Conservation (phyloP, 2,329 filamentous ascomycete genomes). For the Ceratocystis smalleyi region DNA sequence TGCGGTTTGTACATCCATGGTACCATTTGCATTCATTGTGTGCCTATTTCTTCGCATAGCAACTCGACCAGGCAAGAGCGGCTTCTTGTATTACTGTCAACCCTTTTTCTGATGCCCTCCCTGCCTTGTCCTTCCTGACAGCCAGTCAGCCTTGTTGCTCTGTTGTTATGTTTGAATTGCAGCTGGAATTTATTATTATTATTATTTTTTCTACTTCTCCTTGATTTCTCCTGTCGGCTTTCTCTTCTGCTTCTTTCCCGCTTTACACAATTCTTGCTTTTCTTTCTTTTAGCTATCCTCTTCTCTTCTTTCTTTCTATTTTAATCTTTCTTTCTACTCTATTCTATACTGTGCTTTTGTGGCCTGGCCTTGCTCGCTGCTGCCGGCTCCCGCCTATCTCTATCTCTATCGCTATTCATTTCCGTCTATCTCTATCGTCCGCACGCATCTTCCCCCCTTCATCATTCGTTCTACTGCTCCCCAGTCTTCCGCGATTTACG, state of each 20-base stretch:
- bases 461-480: background rate
- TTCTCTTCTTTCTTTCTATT: background rate
- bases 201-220: background rate
- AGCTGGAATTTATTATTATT: constrained; percentile 2
- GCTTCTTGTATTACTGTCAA: no score
- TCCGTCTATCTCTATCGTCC: background rate
- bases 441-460: no score
- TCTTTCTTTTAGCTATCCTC: background rate
- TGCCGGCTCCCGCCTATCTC: background rate
- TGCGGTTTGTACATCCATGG: background rate
- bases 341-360: background rate
- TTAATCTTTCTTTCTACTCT: background rate
- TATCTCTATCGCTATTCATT: background rate
- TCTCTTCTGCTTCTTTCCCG: background rate
- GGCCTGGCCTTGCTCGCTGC: background rate
- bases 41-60: no score
- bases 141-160: background rate
- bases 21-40: background rate
- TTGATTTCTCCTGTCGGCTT: background rate
- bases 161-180: background rate
- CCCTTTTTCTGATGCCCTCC: constrained; percentile 1
- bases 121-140: no score
- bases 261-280: background rate
- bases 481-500: background rate
- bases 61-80: no score